Conservation (phyloP, 768 basidiomycete species). For the Russula sp. region DNA sequence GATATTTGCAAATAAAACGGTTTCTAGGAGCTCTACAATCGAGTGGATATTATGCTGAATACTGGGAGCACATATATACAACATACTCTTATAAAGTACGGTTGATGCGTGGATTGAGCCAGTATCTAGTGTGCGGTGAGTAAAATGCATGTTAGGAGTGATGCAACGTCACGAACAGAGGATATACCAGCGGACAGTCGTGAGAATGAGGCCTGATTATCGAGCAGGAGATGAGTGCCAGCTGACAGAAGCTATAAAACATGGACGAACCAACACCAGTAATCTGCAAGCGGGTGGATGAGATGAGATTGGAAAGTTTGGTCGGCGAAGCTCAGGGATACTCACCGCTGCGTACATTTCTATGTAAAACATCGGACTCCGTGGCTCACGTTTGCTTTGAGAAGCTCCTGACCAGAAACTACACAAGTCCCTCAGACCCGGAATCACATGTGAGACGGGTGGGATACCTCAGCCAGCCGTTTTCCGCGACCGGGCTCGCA, state of each 20-base stretch:
- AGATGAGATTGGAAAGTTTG: not conserved
- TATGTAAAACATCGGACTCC: constrained; percentile 50
- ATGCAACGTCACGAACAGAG: constrained; percentile 49
- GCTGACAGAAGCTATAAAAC: not conserved
- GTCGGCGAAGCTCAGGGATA: not conserved
- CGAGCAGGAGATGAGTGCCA: not conserved
- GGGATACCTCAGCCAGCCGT: constrained; percentile 38
- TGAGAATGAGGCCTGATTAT: constrained; percentile 45
- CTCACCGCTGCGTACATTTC: constrained; percentile 62
- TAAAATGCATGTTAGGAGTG: constrained; percentile 5
- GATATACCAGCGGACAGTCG: constrained; percentile 61
- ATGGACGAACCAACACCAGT: constrained; percentile 10
- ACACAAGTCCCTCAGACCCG: not conserved
- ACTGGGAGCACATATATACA: not conserved
- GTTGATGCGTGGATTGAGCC: constrained; percentile 82
- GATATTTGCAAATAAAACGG: constrained; percentile 81
- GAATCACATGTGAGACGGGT: constrained; percentile 7
- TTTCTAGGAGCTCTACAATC: constrained; percentile 53
- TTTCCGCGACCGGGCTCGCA: constrained; percentile 41
- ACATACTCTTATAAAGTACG: constrained; percentile 65
- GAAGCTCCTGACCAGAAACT: constrained; percentile 39
- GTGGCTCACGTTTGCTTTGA: constrained; percentile 23
- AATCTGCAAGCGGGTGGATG: not conserved
- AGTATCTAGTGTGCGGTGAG: constrained; percentile 37
- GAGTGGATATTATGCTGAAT: constrained; percentile 8